Evolutionary conservation across 345 rosid genomes (phyloP), one percentile per base, ranked within the genome.

Genomic region (Gossypium anomalum): DNA sequence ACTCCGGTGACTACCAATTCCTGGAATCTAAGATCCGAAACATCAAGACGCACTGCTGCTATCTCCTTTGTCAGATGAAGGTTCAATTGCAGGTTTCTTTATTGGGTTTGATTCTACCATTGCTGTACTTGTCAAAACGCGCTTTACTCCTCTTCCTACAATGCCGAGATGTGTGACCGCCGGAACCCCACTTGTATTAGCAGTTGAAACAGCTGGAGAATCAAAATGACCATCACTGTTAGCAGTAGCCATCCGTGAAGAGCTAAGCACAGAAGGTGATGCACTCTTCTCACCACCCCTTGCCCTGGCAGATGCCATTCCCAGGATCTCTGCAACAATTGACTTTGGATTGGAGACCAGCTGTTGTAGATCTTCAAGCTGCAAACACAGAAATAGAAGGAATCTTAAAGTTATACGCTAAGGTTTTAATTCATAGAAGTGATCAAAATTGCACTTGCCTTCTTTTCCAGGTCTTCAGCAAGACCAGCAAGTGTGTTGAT

Each of bases 321-420:
- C 98, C 64, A 95, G 84, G 58, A 95, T 82, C 78, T 93, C 98
- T 27, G 90, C 77, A 34, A 95, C 89, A 55, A 91, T 76, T 8
- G 91, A 89, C 66, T 81, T 85, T 9, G 99, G 97, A 81, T 90
- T 89, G 68, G 81, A 67, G 27, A 77, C 89, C 72, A 83, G 80
- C 78, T 89, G 97, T 62, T 90, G 94, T 65, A 95, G 86, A 89
- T 93, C 99, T 80, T 95, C 98, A 77, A 91, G 97, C 99, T 95
- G 89, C 85, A 83, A 14, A 71, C 17, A 67, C 71, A 78, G 60
- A 48, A 59, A 78, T 41, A 2, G 13, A 64, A 7, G 57, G 13
- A 45, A 68, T 75, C 57, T 72, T 14, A 63, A 43, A 48, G 16
- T 65, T 38, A 62, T 17, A 64, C 17, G 9, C 6, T 41, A 27